A percentile compares a stretch with the other conserved stretches of the same genome.
phyloP scores from a whole-genome alignment of 2,329 filamentous ascomycete species.

The Beauveria caledonica region DNA sequence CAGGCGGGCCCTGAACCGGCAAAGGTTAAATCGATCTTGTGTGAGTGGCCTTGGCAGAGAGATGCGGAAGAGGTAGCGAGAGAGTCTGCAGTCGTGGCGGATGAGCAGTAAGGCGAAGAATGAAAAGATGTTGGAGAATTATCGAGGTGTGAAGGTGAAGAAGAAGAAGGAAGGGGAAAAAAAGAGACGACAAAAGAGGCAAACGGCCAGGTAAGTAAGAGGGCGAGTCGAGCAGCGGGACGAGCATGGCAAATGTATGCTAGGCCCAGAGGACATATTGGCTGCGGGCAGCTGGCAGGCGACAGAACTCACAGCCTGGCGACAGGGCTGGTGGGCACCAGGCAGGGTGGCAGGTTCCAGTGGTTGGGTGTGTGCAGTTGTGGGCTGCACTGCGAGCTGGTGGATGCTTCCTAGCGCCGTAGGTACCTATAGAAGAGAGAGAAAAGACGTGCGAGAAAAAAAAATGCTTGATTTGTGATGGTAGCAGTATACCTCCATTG shows the following conservation, averaged over 20 bases:
- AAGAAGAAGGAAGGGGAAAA: background rate
- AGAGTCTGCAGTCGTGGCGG: background rate
- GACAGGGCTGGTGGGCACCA: slow-evolving; percentile 1
- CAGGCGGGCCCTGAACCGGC: background rate
- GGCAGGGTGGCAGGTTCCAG: background rate
- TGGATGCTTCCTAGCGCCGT: background rate
- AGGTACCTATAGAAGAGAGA: background rate
- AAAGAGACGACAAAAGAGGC: background rate
- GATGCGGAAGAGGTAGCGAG: background rate
- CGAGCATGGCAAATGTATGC: background rate
- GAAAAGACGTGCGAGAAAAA: background rate
- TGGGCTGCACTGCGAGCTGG: background rate
- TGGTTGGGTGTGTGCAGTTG: background rate
- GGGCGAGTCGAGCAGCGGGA: slow-evolving; percentile 1
- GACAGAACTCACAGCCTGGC: background rate
- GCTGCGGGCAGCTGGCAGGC: background rate
- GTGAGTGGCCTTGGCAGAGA: slow-evolving; percentile 1
- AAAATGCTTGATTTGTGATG: background rate
- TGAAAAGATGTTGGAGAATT: background rate
- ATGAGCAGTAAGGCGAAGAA: background rate
- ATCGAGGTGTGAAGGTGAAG: background rate
- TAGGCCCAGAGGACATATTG: slow-evolving; percentile 2
- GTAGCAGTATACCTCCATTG: background rate
- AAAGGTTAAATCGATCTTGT: slow-evolving; percentile 6
- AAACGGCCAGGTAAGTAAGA: slow-evolving; percentile 2